These are phyloP conservation scores for Austroboletus eburneus DNA, from an alignment of 768 basidiomycete species.

Conservation along the genomic window DNA sequence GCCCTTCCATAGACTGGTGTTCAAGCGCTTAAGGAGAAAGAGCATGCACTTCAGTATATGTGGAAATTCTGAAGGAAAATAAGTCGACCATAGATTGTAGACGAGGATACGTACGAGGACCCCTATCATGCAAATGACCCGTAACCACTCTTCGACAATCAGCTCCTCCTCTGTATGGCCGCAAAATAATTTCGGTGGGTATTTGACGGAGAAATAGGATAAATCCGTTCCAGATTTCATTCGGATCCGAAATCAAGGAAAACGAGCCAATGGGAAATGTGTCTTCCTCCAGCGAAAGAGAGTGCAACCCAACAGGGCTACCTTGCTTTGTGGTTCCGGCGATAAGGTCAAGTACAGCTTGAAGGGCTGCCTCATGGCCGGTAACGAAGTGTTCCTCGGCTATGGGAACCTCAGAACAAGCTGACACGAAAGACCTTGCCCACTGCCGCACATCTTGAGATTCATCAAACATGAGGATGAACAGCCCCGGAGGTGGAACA, in stretches of 20 bases:
- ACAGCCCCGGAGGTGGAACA: slow-evolving; percentile 55
- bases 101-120: slow-evolving; percentile 48
- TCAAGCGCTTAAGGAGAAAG: slow-evolving; percentile 55
- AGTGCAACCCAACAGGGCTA: neutral
- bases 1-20: slow-evolving; percentile 59
- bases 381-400: slow-evolving; percentile 42
- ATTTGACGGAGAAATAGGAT: slow-evolving; percentile 47
- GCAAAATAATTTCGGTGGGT: slow-evolving; percentile 42
- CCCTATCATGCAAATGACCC: slow-evolving; percentile 57
- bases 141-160: slow-evolving; percentile 53
- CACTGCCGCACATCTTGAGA: slow-evolving; percentile 50
- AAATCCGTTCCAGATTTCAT: slow-evolving; percentile 52
- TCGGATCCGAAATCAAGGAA: slow-evolving; percentile 36
- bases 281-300: slow-evolving; percentile 5
- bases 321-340: slow-evolving; percentile 9
- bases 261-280: slow-evolving; percentile 5
- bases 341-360: slow-evolving; percentile 31
- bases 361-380: slow-evolving; percentile 45
- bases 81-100: slow-evolving; percentile 2
- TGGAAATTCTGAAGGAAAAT: slow-evolving; percentile 47
- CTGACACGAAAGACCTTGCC: slow-evolving; percentile 47
- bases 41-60: slow-evolving; percentile 56
- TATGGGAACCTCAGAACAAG: slow-evolving; percentile 43
- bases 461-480: slow-evolving; percentile 54
- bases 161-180: slow-evolving; percentile 31